Evolutionary conservation across 1,139 yeast genomes (phyloP).

Genomic region (Magnusiomyces magnusii): DNA sequence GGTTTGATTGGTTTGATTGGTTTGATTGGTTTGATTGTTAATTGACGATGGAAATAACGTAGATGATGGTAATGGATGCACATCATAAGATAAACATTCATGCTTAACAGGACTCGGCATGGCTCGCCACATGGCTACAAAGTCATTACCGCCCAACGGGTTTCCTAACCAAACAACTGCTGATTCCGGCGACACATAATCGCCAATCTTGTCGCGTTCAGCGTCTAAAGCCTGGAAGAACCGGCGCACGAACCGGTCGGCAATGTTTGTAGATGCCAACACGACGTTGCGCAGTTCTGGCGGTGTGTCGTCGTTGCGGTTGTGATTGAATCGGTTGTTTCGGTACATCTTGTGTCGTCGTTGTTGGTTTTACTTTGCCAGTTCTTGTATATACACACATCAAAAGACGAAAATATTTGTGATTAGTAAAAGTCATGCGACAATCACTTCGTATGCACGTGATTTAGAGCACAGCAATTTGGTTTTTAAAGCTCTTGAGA

Average conservation of each 20-base stretch:
- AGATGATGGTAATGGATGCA: constrained; percentile 31
- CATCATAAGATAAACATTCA: constrained; percentile 30
- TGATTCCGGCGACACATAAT: too few species aligned
- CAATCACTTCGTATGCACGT: too few species aligned
- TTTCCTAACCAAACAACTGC: too few species aligned
- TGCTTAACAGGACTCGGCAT: constrained; percentile 30
- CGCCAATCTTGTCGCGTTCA: background rate
- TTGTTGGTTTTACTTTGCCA: too few species aligned
- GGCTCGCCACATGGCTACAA: constrained; percentile 27
- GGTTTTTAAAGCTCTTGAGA: too few species aligned
- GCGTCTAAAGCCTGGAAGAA: constrained; percentile 1
- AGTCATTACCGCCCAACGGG: constrained; percentile 35
- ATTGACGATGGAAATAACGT: background rate
- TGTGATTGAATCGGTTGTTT: background rate
- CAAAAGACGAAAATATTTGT: too few species aligned
- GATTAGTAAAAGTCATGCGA: too few species aligned
- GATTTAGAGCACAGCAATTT: too few species aligned
- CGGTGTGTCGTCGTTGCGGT: background rate
- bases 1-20: background rate
- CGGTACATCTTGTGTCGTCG: too few species aligned
- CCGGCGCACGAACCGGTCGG: background rate
- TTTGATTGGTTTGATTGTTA: constrained; percentile 1
- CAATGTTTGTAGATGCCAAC: background rate
- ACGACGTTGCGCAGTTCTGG: background rate
- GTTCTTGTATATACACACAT: too few species aligned